These are phyloP conservation scores for Camillea tinctor DNA, from an alignment of 2,329 filamentous ascomycete genomes.

Conservation along the genomic window DNA sequence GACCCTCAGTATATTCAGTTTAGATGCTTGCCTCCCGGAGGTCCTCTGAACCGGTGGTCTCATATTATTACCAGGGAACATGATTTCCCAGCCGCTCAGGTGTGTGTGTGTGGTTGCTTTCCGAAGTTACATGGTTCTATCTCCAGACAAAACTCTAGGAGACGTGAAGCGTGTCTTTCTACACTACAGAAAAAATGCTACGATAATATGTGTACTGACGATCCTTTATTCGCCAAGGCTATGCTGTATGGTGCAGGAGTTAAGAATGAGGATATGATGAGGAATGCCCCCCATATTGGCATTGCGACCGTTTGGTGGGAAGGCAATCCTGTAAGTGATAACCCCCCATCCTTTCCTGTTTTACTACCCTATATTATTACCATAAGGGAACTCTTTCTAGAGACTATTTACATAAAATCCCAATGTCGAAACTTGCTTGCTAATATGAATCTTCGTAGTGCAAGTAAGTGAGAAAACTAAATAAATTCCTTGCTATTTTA, in stretches of 20 bases:
- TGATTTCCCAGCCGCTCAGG: conserved; percentile 90
- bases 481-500: background rate
- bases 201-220: background rate
- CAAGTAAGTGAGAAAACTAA: conserved; percentile 25
- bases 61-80: conserved; percentile 77
- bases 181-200: too few species aligned
- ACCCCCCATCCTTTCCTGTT: background rate
- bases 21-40: conserved; percentile 49
- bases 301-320: conserved; percentile 96
- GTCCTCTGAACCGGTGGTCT: conserved; percentile 78
- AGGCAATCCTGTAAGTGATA: conserved; percentile 74
- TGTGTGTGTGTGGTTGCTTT: conserved; percentile 48
- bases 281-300: conserved; percentile 85
- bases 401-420: background rate
- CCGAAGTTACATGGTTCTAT: background rate
- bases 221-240: conserved; percentile 53
- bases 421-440: background rate
- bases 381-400: background rate
- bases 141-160: background rate
- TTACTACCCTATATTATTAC: background rate
- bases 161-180: background rate
- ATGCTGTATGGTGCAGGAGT: conserved; percentile 96
- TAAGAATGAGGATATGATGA: conserved; percentile 79
- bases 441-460: conserved; percentile 21
- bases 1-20: conserved; percentile 55